A percentile compares a stretch with the other conserved stretches of the same genome.
Conservation (phyloP, 495 filamentous ascomycete genomes). For the Daldinia decipiens region DNA sequence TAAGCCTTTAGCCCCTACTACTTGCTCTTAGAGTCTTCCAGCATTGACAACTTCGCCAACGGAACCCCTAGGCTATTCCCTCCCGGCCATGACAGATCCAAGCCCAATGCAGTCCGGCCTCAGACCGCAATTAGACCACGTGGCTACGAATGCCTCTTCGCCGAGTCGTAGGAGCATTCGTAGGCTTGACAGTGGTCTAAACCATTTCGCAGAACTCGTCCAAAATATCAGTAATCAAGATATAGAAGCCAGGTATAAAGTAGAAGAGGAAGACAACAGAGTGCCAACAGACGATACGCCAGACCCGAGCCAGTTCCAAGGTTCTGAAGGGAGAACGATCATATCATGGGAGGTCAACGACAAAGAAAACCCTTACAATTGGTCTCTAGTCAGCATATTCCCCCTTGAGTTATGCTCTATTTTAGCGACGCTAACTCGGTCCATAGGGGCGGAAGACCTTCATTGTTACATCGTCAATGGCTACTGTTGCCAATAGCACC, state of each 20-base stretch:
- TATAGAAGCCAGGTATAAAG: slow-evolving; percentile 48
- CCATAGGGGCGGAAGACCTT: slow-evolving; percentile 64
- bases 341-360: slow-evolving; percentile 62
- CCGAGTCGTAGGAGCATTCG: slow-evolving; percentile 8
- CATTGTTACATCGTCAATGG: slow-evolving; percentile 66
- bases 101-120: slow-evolving; percentile 1
- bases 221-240: slow-evolving; percentile 53
- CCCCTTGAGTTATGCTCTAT: slow-evolving; percentile 2
- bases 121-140: slow-evolving; percentile 17
- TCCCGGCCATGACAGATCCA: slow-evolving; percentile 15
- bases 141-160: slow-evolving; percentile 23
- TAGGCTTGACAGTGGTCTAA: slow-evolving; percentile 22
- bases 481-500: slow-evolving; percentile 78
- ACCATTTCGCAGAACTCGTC: slow-evolving; percentile 43
- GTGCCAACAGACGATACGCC: slow-evolving; percentile 34
- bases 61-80: not conserved
- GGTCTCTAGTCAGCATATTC: slow-evolving; percentile 52
- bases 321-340: slow-evolving; percentile 50
- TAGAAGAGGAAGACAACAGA: slow-evolving; percentile 51
- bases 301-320: slow-evolving; percentile 26
- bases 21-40: not conserved
- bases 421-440: slow-evolving; percentile 9
- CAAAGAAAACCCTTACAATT: slow-evolving; percentile 67
- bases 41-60: not conserved
- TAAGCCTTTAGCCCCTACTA: not conserved